Evolutionary conservation across 805 yeast genomes (phyloP).

Genomic region (Saccharomycopsis sp.): DNA sequence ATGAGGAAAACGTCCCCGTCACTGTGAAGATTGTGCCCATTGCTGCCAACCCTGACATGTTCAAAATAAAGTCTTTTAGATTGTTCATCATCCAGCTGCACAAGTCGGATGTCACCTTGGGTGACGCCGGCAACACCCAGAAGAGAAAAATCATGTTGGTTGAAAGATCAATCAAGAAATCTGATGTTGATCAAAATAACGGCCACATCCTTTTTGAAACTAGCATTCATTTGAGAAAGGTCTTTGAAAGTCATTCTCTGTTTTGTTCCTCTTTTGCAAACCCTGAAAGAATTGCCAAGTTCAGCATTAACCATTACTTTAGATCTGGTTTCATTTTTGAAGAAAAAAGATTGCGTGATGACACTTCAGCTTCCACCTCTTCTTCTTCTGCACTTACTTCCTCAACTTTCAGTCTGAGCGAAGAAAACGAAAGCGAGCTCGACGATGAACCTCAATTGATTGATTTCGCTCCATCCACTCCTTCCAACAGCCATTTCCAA

Average conservation of each 20-base stretch:
- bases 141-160: conserved; percentile 4
- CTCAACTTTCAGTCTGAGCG: not conserved
- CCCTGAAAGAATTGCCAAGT: conserved; percentile 1
- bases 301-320: conserved; percentile 10
- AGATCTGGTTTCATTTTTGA: conserved; percentile 5
- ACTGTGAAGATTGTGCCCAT: conserved; percentile 1
- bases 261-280: conserved; percentile 7
- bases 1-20: conserved; percentile 4
- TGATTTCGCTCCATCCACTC: too few species aligned
- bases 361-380: not conserved
- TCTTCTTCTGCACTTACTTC: too few species aligned
- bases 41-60: not conserved
- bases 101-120: not conserved
- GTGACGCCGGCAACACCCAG: not conserved
- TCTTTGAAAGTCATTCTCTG: not conserved
- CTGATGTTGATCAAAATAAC: not conserved
- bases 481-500: too few species aligned
- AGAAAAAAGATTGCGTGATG: conserved; percentile 2
- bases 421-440: too few species aligned
- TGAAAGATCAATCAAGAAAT: not conserved
- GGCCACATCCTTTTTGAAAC: not conserved
- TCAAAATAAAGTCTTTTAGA: not conserved
- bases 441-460: too few species aligned
- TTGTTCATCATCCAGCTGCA: conserved; percentile 6
- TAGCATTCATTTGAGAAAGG: not conserved